Evolutionary conservation across 768 basidiomycete genomes (phyloP).

Genomic region (Glaciozyma antarctica): DNA sequence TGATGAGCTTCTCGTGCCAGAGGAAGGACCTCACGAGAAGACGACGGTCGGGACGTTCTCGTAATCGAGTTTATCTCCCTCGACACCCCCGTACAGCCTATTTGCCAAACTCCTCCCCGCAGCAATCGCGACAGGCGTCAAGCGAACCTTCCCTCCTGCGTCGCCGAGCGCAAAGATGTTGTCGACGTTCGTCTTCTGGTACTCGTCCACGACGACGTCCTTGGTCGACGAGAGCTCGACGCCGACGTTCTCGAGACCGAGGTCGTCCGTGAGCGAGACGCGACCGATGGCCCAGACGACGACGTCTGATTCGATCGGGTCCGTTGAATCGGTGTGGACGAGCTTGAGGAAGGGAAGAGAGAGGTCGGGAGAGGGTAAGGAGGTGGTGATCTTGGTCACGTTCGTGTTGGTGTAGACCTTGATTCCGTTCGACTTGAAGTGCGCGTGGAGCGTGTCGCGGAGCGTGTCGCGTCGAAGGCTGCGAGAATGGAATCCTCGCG

Average conservation of each 20-base stretch:
- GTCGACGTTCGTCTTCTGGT: slow-evolving; percentile 66
- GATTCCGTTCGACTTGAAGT: slow-evolving; percentile 93
- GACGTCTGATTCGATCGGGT: slow-evolving; percentile 70
- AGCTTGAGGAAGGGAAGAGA: slow-evolving; percentile 44
- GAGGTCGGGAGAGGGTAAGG: slow-evolving; percentile 24
- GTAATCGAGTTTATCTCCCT: slow-evolving; percentile 68
- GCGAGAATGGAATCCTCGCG: slow-evolving; percentile 80
- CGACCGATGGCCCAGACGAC: slow-evolving; percentile 94
- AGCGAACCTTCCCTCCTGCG: slow-evolving; percentile 77
- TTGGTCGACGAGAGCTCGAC: slow-evolving; percentile 67
- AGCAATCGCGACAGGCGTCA: slow-evolving; percentile 96
- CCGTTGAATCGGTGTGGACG: slow-evolving; percentile 64
- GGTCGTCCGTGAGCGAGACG: slow-evolving; percentile 61
- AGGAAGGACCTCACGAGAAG: slow-evolving; percentile 68
- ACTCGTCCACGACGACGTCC: slow-evolving; percentile 79
- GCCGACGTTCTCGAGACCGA: slow-evolving; percentile 69
- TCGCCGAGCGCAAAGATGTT: slow-evolving; percentile 80
- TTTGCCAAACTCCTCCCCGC: slow-evolving; percentile 84
- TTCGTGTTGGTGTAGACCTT: slow-evolving; percentile 70
- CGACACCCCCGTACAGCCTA: slow-evolving; percentile 74
- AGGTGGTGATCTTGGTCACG: slow-evolving; percentile 53
- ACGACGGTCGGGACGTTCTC: slow-evolving; percentile 88
- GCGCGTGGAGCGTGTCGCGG: slow-evolving; percentile 70
- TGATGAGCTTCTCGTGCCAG: too few relatives aligned
- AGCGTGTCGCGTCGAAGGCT: slow-evolving; percentile 81